Base-by-base conservation (phyloP, 176 grass and related monocot species). In the Oryza glumipatula region DNA sequence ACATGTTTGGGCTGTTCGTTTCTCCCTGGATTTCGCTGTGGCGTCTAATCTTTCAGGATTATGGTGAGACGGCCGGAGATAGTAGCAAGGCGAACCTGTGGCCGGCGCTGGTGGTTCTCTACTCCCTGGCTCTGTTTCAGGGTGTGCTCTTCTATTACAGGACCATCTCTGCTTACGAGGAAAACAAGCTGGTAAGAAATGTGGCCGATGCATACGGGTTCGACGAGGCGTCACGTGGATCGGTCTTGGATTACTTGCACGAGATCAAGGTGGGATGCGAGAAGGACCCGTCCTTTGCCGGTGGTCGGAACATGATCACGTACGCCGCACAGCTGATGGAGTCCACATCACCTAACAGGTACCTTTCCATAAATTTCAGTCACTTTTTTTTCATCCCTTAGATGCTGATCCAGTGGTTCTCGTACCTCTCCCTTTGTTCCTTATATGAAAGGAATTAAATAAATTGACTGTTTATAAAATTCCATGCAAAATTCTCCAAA, bases 181-280 rank as follows among this genome's bases (percentile, higher is more conserved):
- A 70, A 10, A 9, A 33, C n/a, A 73, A 23, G 70, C 6, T 73
- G 26, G 11, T 16, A 43, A 9, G 9, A 22, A 4, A 26, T 11
- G 68, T 70, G 7, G 33, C 35, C 22, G 3, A 5, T 11, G 4
- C 11, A 11, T 24, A 3, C 1, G 11, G 11, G 10, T 2, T 24
- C 0, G 15, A 24, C 2, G 4, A 21, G 0, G 9, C 11, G 0
- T 47, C 45, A 47, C 0, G 24, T 6, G 1, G 0, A 13, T 30
- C 4, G 4, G 23, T 66, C 14, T 3, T 12, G 14, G 6, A 22
- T 38, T 71, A 71, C 38, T 4, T 71, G 9, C 4, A 9, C 1
- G 38, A 71, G 19, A 71, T 38, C 38, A 71, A 9, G 7, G 21
- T 43, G 14, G 68, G 15, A 13, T 70, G 68, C 19, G 68, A 11